phyloP scores from a whole-genome alignment of 1,139 yeast genomes.

The Hansenula sp. region DNA sequence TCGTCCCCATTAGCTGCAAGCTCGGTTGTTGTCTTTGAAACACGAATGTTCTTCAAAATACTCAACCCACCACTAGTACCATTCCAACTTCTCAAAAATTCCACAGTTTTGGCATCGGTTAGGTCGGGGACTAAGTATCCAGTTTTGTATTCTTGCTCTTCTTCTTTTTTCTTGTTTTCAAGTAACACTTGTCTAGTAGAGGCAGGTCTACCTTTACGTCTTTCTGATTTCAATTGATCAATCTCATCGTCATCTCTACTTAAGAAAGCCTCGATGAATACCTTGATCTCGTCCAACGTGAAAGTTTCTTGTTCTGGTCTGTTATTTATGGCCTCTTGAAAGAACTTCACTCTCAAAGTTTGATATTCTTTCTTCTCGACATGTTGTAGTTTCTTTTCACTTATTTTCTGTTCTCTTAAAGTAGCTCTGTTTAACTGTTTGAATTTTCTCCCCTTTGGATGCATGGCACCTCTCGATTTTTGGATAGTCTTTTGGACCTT shows the following conservation, averaged over 20 bases:
- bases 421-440: slow-evolving; percentile 85
- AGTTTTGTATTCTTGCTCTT: slow-evolving; percentile 54
- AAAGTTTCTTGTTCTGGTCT: slow-evolving; percentile 41
- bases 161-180: slow-evolving; percentile 60
- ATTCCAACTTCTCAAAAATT: slow-evolving; percentile 66
- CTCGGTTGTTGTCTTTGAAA: slow-evolving; percentile 23
- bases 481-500: slow-evolving; percentile 67
- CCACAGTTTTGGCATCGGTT: slow-evolving; percentile 55
- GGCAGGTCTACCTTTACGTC: slow-evolving; percentile 89
- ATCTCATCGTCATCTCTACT: slow-evolving; percentile 72
- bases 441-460: slow-evolving; percentile 86
- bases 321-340: slow-evolving; percentile 59
- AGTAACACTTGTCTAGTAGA: slow-evolving; percentile 63
- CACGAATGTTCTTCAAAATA: slow-evolving; percentile 41
- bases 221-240: slow-evolving; percentile 46
- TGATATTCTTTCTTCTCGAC: slow-evolving; percentile 60
- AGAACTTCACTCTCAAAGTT: slow-evolving; percentile 49
- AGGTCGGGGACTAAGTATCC: slow-evolving; percentile 80
- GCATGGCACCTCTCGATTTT: slow-evolving; percentile 61
- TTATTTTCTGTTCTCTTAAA: slow-evolving; percentile 69
- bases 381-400: slow-evolving; percentile 50
- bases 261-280: slow-evolving; percentile 60
- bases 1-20: slow-evolving; percentile 12
- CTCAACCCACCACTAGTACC: slow-evolving; percentile 81
- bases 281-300: slow-evolving; percentile 52